Base-by-base conservation (phyloP, 768 basidiomycete species). In the Galerina sulciceps region DNA sequence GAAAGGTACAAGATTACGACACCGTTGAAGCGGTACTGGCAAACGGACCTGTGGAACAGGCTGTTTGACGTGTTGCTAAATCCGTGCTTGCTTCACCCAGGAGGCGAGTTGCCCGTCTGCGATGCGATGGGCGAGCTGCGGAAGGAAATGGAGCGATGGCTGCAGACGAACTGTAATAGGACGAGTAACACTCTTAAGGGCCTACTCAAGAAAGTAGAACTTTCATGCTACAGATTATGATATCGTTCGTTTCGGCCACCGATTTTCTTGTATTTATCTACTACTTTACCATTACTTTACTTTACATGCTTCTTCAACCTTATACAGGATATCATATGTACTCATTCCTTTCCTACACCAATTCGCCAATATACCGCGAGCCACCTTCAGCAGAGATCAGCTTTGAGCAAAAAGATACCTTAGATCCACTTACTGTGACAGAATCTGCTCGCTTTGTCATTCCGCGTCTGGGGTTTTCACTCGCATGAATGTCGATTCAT, bases 1-100 rank as follows among this genome's bases (percentile, higher is more conserved):
- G 68, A 70, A 41, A 75, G 81, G 57, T 84, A 87, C 76, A 89
- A 84, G 78, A 83, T 94, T 51, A 78, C 84, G 14, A 86, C 88
- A 26, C 84, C 90, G n/a, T 81, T 96, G 67, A 94, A 94, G 70
- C 82, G 97, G 58, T 99, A 99, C 72, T 98, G 97, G 94, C 95
- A 99, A 73, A 83, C 79, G 44, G 90, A 92, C 20, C 73, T 96
- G 20, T 96, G 97, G 94, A 89, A 77, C 35, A 74, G 82, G 53
- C 67, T 97, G 43, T 98, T 99, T 70, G 90, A 96, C 65, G 62
- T 90, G 26, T 75, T 98, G 55, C 85, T 99, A 57, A 99, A 99
- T 72, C 90, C 97, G 1, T 75, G 79, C 37, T 64, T 78, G n/a
- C 82, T 85, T 15, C 79, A 82, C 13, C 68, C 79, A 11, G 85